phyloP scores from a whole-genome alignment of 2,329 filamentous ascomycete genomes.

The Colletotrichum paranaense region DNA sequence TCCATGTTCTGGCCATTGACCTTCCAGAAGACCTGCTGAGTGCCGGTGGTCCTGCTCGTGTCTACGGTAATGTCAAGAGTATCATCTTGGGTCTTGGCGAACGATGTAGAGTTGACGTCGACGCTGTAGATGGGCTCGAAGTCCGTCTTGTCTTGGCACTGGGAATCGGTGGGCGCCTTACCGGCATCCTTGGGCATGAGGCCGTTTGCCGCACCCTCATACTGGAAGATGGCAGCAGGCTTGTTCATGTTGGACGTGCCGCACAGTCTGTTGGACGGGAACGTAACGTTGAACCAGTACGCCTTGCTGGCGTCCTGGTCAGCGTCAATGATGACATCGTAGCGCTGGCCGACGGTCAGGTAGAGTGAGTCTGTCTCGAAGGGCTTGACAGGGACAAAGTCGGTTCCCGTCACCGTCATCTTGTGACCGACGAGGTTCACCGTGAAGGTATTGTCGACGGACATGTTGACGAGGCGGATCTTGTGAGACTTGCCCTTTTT shows the following conservation, averaged over 20 bases:
- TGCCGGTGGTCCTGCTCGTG: constrained; percentile 36
- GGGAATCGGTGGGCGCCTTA: constrained; percentile 38
- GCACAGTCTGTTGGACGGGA: constrained; percentile 44
- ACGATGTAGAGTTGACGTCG: constrained; percentile 41
- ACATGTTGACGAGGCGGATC: constrained; percentile 69
- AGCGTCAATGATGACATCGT: constrained; percentile 51
- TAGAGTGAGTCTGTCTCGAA: constrained; percentile 72
- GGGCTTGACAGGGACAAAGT: constrained; percentile 71
- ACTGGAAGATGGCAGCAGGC: constrained; percentile 53
- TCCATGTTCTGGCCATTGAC: constrained; percentile 48
- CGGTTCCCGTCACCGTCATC: constrained; percentile 73
- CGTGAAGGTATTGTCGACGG: constrained; percentile 60
- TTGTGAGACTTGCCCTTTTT: constrained; percentile 65
- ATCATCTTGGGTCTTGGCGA: constrained; percentile 39
- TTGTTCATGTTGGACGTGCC: constrained; percentile 44
- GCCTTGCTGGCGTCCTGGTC: constrained; percentile 39
- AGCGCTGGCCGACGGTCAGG: constrained; percentile 68
- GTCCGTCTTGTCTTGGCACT: constrained; percentile 38
- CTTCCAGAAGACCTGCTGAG: constrained; percentile 44
- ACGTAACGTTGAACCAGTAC: constrained; percentile 51
- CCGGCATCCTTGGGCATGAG: constrained; percentile 45
- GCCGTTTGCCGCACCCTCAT: constrained; percentile 44
- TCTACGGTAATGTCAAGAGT: constrained; percentile 41
- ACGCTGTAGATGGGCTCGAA: constrained; percentile 42
- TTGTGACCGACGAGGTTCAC: constrained; percentile 71